These are phyloP conservation scores for Chimonanthus salicifolius DNA, from an alignment of 164 flowering plant species.

Conservation along the genomic window DNA sequence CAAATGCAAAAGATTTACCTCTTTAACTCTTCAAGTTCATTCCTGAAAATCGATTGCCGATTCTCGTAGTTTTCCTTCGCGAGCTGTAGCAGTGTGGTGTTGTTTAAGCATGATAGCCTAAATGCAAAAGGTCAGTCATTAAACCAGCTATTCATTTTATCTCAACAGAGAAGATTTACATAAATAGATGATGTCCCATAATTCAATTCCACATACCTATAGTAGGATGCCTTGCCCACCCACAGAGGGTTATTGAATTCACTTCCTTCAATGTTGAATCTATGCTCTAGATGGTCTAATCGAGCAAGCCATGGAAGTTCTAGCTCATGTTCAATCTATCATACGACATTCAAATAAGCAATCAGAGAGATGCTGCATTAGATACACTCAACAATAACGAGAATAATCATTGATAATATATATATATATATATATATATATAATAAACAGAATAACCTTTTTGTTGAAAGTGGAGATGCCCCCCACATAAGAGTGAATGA, in stretches of 20 bases:
- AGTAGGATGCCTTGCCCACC: constrained; percentile 6
- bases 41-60: constrained; percentile 5
- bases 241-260: not conserved
- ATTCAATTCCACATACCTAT: not conserved
- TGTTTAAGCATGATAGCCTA: constrained; percentile 3
- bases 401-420: too few species aligned
- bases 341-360: too few species aligned
- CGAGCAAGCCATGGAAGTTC: constrained; percentile 9
- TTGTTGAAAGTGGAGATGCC: too few species aligned
- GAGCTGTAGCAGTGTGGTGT: not conserved
- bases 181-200: not conserved
- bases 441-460: too few species aligned
- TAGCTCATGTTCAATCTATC: constrained; percentile 12
- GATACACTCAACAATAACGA: too few species aligned
- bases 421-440: too few species aligned
- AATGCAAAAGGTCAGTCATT: not conserved
- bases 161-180: not conserved
- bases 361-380: too few species aligned
- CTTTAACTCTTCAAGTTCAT: constrained; percentile 2
- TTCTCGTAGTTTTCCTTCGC: not conserved
- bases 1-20: not conserved
- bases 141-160: too few species aligned
- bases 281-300: constrained; percentile 9
- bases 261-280: constrained; percentile 5
- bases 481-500: too few species aligned